Base-by-base conservation (phyloP, 1,284 basidiomycete species). In the Sanghuangporus sanghuang region DNA sequence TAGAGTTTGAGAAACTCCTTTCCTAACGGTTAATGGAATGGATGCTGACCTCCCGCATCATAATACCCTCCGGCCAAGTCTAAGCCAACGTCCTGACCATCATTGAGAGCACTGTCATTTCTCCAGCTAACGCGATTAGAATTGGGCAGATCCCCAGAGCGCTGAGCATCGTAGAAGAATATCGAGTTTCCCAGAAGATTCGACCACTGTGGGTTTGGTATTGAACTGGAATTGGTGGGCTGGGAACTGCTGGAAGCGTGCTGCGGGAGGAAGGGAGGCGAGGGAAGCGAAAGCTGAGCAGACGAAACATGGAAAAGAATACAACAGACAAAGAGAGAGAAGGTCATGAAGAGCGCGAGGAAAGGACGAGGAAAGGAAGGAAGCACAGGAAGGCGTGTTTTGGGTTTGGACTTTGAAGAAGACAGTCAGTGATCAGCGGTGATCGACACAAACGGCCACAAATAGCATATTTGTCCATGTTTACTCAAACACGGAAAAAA, bases 91-190 rank as follows among this genome's bases (percentile, higher is more conserved):
- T 93, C 89, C 62, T 79, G 74, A 9, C 95, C 95, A 74, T 98
- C 95, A 35, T 85, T 76, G 32, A 89, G 70, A 21, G 84, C 83
- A 71, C 89, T 93, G 66, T 87, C 83, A 69, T 97, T 96, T 58
- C 95, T 81, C 95, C 95, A 97, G 14, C 80, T 71, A 0, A 96
- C 92, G 27, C 95, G 83, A 67, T 92, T 92, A 5, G 79, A 80
- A 11, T 74, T 70, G 0, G 89, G 85, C 5, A 96, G 80, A 54
- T 79, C 80, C 12, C 95, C 94, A 64, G 90, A 92, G 48, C 95
- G 81, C 71, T 97, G 95, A 0, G 87, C 93, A 67, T 97, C 95
- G 72, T 96, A 97, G 74, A 96, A 96, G 72, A 86, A 96, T 21
- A 97, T 74, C 39, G 89, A 74, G 73, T 91, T 86, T 12, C 93